Percentiles rank a stretch among this genome's conserved stretches.
phyloP scores from a whole-genome alignment of 1,284 basidiomycete species.

The Gomphus bonarii region DNA sequence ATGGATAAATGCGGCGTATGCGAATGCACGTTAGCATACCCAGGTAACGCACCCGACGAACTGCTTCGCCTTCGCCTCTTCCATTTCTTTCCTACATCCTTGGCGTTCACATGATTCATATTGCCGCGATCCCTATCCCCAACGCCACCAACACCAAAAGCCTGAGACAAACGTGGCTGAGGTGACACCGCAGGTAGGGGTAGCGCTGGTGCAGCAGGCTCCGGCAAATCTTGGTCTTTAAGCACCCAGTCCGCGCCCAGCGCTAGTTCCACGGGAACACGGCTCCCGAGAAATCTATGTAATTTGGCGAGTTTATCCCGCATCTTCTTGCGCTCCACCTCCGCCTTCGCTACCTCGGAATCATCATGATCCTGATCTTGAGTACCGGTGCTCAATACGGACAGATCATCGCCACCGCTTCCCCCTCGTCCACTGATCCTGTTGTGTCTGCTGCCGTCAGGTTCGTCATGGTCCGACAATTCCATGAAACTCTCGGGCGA shows the following conservation, averaged over 20 bases:
- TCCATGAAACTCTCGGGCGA: slow-evolving; percentile 11
- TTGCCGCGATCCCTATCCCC: not conserved
- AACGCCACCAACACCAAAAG: not conserved
- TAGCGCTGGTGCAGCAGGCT: slow-evolving; percentile 20
- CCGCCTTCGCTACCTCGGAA: slow-evolving; percentile 22
- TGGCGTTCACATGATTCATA: slow-evolving; percentile 1
- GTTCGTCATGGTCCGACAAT: not conserved
- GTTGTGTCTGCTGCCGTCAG: not conserved
- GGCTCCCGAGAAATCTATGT: slow-evolving; percentile 70
- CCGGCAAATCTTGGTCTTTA: slow-evolving; percentile 30
- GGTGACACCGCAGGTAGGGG: slow-evolving; percentile 11
- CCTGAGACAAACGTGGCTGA: too few relatives aligned
- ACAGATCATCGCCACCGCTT: not conserved
- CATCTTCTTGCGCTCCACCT: slow-evolving; percentile 53
- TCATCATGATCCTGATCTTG: slow-evolving; percentile 18
- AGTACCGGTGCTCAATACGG: slow-evolving; percentile 8
- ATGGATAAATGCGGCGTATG: too few relatives aligned
- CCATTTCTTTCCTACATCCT: slow-evolving; percentile 27
- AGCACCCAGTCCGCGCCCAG: slow-evolving; percentile 31
- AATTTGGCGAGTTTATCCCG: slow-evolving; percentile 67
- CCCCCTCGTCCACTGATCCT: too few relatives aligned
- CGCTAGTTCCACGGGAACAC: slow-evolving; percentile 59
- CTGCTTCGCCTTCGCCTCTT: slow-evolving; percentile 44
- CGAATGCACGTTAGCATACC: slow-evolving; percentile 12
- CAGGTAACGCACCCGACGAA: slow-evolving; percentile 35